A percentile compares a stretch with the other conserved stretches of the same genome.
Conservation (phyloP, 2,329 filamentous ascomycete species). For the Penicillium sumatraense region DNA sequence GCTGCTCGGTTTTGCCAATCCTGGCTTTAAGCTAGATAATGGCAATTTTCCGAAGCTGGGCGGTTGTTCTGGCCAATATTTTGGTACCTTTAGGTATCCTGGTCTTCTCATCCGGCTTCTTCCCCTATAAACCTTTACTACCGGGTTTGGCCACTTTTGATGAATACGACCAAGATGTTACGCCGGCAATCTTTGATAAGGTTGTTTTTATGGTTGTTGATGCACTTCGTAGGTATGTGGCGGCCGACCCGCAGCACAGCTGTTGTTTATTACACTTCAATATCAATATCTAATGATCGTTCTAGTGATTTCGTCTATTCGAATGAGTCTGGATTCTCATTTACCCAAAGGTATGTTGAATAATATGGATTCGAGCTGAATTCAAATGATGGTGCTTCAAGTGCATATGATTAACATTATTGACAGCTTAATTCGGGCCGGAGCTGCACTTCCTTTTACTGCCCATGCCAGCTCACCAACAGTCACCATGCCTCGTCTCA, state of each 20-base stretch:
- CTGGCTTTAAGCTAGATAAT: conserved; percentile 5
- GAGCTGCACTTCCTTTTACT: conserved; percentile 87
- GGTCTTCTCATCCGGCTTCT: conserved; percentile 88
- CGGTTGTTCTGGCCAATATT: conserved; percentile 71
- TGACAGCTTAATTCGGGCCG: conserved; percentile 77
- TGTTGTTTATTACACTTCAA: too few relatives aligned
- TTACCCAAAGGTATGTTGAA: conserved; percentile 84
- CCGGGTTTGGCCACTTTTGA: conserved; percentile 74
- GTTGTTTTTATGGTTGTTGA: conserved; percentile 98
- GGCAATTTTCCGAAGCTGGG: conserved; percentile 32
- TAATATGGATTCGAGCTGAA: too few relatives aligned
- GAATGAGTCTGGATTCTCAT: conserved; percentile 77
- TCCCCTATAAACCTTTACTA: conserved; percentile 94
- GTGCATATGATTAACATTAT: too few relatives aligned
- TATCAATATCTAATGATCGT: too few relatives aligned
- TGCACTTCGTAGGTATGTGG: conserved; percentile 77
- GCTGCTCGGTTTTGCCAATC: not conserved
- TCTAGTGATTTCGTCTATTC: conserved; percentile 90
- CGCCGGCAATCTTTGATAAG: conserved; percentile 77
- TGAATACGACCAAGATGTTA: conserved; percentile 57
- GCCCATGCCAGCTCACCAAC: conserved; percentile 96
- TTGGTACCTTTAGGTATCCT: conserved; percentile 75
- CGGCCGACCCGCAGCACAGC: too few relatives aligned
- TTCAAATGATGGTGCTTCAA: too few relatives aligned
- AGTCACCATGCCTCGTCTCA: conserved; percentile 96